Percentiles rank a stretch among this genome's conserved stretches.
Conservation (phyloP, 257 asterid species). For the Penstemon davidsonii region DNA sequence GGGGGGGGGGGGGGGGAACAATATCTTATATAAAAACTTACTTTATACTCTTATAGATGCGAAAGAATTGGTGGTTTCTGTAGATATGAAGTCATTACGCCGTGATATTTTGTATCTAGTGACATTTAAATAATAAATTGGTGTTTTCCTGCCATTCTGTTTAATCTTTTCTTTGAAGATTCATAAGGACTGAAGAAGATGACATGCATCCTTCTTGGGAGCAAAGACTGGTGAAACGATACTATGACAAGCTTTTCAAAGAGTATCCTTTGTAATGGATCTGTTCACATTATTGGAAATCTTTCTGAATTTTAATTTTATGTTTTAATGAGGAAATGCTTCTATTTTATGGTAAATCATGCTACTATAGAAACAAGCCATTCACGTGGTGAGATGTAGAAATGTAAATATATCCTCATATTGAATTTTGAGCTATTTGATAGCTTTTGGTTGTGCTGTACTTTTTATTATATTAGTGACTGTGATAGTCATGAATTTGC, state of each 20-base stretch:
- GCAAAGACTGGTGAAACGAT: slow-evolving; percentile 94
- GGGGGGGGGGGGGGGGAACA: no score
- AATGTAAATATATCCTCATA: not conserved
- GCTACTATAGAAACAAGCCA: slow-evolving; percentile 14
- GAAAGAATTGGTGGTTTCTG: no score
- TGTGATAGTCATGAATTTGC: not conserved
- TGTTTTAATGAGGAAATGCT: slow-evolving; percentile 19
- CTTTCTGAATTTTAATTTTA: slow-evolving; percentile 6
- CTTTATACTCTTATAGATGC: no score
- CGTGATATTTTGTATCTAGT: no score
- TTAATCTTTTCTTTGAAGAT: slow-evolving; percentile 46
- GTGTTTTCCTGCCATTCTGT: slow-evolving; percentile 21
- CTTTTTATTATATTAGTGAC: slow-evolving; percentile 4
- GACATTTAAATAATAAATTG: not conserved
- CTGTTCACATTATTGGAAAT: slow-evolving; percentile 20
- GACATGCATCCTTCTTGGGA: slow-evolving; percentile 91
- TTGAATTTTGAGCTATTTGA: not conserved
- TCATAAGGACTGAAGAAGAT: slow-evolving; percentile 91
- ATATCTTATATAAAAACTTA: no score
- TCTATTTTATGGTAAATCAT: slow-evolving; percentile 9
- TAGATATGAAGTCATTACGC: no score
- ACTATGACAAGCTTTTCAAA: slow-evolving; percentile 92
- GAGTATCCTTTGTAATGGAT: slow-evolving; percentile 70
- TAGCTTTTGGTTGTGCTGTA: not conserved
- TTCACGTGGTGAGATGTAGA: slow-evolving; percentile 1